Evolutionary conservation across 2,329 filamentous ascomycete genomes (phyloP).

Genomic region (Claviceps spartinae): DNA sequence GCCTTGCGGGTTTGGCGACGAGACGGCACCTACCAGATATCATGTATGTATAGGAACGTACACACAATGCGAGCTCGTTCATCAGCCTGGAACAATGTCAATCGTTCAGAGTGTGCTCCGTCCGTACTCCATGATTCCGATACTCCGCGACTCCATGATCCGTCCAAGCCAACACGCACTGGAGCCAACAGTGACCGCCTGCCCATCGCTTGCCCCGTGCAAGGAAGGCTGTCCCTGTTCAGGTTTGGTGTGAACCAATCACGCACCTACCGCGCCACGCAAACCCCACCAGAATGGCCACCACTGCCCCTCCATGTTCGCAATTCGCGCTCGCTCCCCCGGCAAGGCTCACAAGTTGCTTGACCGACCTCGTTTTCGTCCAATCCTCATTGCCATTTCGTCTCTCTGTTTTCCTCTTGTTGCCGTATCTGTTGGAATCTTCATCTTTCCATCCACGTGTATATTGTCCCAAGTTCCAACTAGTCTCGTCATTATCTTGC

Average conservation of each 20-base stretch:
- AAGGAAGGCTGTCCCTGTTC: neutral
- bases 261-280: neutral
- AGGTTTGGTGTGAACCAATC: slow-evolving; percentile 1
- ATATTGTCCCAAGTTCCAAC: neutral
- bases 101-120: no score
- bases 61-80: no score
- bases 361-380: slow-evolving; percentile 6
- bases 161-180: no score
- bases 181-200: neutral
- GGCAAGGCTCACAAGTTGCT: neutral
- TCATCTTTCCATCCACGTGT: neutral
- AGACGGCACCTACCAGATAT: no score
- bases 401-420: neutral
- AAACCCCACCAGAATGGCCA: neutral
- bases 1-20: no score
- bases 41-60: no score
- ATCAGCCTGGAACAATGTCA: no score
- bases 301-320: slow-evolving; percentile 20
- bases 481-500: neutral
- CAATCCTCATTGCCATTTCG: neutral
- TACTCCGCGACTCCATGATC: no score
- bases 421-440: neutral
- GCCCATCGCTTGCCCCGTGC: neutral
- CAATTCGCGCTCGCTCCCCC: slow-evolving; percentile 9
- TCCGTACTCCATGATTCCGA: no score